A percentile compares a stretch with the other conserved stretches of the same genome.
Conservation (phyloP, 352 stramenopile species). For the Paralagenidium karlingii region DNA sequence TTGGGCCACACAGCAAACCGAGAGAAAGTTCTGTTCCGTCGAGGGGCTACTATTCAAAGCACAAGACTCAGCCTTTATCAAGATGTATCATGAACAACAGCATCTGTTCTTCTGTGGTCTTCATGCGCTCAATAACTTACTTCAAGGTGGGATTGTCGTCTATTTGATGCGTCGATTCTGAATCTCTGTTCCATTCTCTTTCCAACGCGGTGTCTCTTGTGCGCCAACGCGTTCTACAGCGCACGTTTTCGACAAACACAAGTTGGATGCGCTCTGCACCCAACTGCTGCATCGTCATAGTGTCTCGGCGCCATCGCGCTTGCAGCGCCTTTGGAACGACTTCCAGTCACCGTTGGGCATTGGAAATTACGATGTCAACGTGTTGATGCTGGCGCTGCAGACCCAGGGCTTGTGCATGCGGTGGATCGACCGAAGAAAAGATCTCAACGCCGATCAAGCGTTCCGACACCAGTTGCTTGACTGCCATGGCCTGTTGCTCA, state of each 20-base stretch:
- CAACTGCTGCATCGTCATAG: slow-evolving; percentile 11
- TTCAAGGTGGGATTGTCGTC: slow-evolving; percentile 36
- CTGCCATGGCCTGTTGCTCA: slow-evolving; percentile 62
- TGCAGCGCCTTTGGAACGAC: background rate
- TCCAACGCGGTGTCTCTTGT: background rate
- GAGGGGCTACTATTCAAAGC: background rate
- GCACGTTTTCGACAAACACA: slow-evolving; percentile 26
- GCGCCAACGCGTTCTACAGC: slow-evolving; percentile 9
- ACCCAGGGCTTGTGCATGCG: slow-evolving; percentile 38
- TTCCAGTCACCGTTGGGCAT: slow-evolving; percentile 35
- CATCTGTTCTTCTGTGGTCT: slow-evolving; percentile 62
- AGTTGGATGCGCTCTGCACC: slow-evolving; percentile 29
- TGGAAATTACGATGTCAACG: slow-evolving; percentile 77
- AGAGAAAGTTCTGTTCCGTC: background rate
- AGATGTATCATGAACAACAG: slow-evolving; percentile 63
- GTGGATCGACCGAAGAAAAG: slow-evolving; percentile 37
- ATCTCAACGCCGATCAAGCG: slow-evolving; percentile 4
- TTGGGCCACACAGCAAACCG: background rate
- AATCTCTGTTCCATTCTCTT: background rate
- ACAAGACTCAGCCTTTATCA: background rate
- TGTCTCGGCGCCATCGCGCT: slow-evolving; percentile 5
- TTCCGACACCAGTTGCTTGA: no score
- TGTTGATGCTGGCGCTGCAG: slow-evolving; percentile 45
- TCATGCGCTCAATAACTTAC: slow-evolving; percentile 70
- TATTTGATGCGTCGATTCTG: background rate